A percentile compares a stretch with the other conserved stretches of the same genome.
Conservation (phyloP, 2,329 filamentous ascomycete species). For the Fusarium chaquense region DNA sequence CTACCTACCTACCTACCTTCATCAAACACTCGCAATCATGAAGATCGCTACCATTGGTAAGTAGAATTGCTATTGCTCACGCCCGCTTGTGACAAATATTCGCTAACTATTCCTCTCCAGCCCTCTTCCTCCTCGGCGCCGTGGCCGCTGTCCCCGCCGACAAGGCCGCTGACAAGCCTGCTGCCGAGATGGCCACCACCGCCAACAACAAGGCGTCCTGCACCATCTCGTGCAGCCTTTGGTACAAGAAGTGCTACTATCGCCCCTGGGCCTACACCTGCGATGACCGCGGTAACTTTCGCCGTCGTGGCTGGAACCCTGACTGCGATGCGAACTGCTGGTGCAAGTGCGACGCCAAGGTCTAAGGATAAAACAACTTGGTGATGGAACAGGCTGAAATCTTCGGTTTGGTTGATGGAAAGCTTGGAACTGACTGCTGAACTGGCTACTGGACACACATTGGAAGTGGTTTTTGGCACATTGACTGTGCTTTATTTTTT, state of each 20-base stretch:
- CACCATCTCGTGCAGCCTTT: constrained; percentile 7
- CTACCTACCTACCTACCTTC: not conserved
- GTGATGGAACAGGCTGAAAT: not conserved
- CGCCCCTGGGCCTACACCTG: constrained; percentile 21
- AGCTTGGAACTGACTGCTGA: not conserved
- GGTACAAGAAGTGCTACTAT: constrained; percentile 16
- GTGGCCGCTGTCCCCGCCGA: constrained; percentile 1
- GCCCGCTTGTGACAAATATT: accelerated
- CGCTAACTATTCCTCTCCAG: not conserved
- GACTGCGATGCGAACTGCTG: constrained; percentile 20
- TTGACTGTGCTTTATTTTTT: no score
- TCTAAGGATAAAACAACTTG: not conserved
- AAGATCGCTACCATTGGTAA: constrained; percentile 14
- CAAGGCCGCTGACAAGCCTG: not conserved
- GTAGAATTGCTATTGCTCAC: not conserved
- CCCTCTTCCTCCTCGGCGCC: constrained; percentile 6
- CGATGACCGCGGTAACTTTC: constrained; percentile 1
- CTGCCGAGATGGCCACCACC: not conserved
- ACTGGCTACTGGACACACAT: not conserved
- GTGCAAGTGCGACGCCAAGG: constrained; percentile 22
- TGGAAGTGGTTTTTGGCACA: not conserved
- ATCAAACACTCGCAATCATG: not conserved
- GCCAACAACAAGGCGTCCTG: not conserved
- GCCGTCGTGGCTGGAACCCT: constrained; percentile 11
- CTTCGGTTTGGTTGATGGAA: not conserved